Percentiles rank a stretch among this genome's conserved stretches.
phyloP scores from a whole-genome alignment of 108 stramenopile species.

The Discostella pseudostelligera region DNA sequence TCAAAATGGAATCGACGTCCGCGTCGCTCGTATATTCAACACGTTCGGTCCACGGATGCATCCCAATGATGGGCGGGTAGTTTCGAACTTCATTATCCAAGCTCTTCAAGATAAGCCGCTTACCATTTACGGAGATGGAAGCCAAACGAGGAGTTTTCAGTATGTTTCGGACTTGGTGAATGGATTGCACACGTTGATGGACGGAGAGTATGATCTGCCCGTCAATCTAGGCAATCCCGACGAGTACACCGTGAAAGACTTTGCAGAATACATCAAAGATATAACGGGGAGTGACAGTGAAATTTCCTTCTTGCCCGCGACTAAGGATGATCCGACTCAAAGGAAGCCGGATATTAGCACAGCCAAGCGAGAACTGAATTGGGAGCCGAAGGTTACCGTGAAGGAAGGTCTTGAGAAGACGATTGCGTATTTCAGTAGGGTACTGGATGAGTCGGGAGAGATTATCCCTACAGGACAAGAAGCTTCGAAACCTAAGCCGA shows the following conservation, averaged over 20 bases:
- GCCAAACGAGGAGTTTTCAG: conserved; percentile 98
- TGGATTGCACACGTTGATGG: conserved; percentile 97
- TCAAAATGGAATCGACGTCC: conserved; percentile 90
- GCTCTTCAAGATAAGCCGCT: conserved; percentile 92
- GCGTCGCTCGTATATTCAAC: conserved; percentile 99
- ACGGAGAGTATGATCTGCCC: conserved; percentile 86
- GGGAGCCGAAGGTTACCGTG: conserved; percentile 90
- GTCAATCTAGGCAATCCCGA: conserved; percentile 99
- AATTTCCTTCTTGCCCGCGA: conserved; percentile 73
- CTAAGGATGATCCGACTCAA: conserved; percentile 92
- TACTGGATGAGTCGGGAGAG: conserved; percentile 82
- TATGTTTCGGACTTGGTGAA: conserved; percentile 97
- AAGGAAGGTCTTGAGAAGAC: conserved; percentile 88
- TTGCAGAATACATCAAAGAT: conserved; percentile 82
- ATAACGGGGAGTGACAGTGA: conserved; percentile 66
- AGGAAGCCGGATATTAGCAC: conserved; percentile 93
- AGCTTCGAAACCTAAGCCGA: conserved; percentile 44
- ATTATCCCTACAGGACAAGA: conserved; percentile 90
- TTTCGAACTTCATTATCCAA: conserved; percentile 99
- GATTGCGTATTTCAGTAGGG: conserved; percentile 90
- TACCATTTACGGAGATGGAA: conserved; percentile 96
- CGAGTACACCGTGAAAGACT: conserved; percentile 94
- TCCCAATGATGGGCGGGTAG: conserved; percentile 98
- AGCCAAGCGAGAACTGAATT: conserved; percentile 88
- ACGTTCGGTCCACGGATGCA: conserved; percentile 99